phyloP scores from a whole-genome alignment of 257 asterid species.

The Fraxinus quadrangulata region DNA sequence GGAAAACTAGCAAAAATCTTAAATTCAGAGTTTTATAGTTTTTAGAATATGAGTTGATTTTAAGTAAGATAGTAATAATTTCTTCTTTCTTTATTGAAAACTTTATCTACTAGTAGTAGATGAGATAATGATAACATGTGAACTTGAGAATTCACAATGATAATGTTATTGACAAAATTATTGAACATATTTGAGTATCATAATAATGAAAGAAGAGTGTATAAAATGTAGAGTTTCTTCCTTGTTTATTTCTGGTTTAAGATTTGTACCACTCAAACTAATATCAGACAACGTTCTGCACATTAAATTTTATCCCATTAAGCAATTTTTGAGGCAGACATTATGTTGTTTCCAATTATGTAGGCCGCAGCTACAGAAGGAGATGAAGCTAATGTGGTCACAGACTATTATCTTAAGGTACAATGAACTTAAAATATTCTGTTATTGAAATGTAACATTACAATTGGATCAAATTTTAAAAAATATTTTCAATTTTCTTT shows the following conservation, averaged over 20 bases:
- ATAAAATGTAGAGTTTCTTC: no score
- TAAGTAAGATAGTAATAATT: background rate
- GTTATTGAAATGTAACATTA: background rate
- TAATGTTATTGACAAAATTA: no score
- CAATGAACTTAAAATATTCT: background rate
- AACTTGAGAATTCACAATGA: background rate
- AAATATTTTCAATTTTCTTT: background rate
- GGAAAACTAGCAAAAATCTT: background rate
- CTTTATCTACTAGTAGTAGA: background rate
- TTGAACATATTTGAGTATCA: no score
- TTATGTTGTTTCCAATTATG: background rate
- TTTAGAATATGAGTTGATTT: no score
- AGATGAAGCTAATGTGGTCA: conserved; percentile 42
- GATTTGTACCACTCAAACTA: background rate
- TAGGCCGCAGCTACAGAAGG: conserved; percentile 46
- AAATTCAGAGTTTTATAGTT: background rate
- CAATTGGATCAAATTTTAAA: background rate
- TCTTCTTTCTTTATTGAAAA: background rate
- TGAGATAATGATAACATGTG: background rate
- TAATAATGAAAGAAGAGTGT: no score
- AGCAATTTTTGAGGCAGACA: background rate
- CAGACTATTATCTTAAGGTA: conserved; percentile 44
- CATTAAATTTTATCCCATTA: background rate
- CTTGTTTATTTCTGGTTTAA: background rate
- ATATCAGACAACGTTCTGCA: no score